A percentile compares a stretch with the other conserved stretches of the same genome.
phyloP scores from a whole-genome alignment of 2,329 filamentous ascomycete species.

The Neocatenulostroma microsporum region DNA sequence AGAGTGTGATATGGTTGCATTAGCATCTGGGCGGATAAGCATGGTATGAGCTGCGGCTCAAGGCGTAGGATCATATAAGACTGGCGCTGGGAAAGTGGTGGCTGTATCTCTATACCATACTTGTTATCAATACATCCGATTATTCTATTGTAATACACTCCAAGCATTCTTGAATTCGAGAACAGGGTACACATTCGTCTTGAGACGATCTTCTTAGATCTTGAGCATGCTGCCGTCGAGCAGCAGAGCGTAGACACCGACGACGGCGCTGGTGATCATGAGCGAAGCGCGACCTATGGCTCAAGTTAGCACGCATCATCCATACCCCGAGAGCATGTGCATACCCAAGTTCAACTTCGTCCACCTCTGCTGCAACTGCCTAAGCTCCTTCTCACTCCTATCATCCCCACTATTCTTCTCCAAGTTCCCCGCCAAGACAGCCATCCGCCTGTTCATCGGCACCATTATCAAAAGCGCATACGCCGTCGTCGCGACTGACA shows the following conservation, averaged over 20 bases:
- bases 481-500: slow-evolving; percentile 23
- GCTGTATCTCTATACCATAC: too few relatives aligned
- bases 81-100: too few relatives aligned
- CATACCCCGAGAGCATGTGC: slow-evolving; percentile 3
- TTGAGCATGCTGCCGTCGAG: slow-evolving; percentile 9
- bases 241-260: slow-evolving; percentile 12
- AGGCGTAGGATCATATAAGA: too few relatives aligned
- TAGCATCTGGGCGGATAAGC: too few relatives aligned
- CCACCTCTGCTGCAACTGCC: slow-evolving; percentile 23
- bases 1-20: too few relatives aligned
- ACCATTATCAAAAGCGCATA: slow-evolving; percentile 26
- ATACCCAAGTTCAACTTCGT: slow-evolving; percentile 21
- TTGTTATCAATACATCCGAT: too few relatives aligned
- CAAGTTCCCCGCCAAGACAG: slow-evolving; percentile 16
- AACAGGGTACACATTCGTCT: too few relatives aligned
- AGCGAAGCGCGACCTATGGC: slow-evolving; percentile 9
- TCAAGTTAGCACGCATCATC: slow-evolving; percentile 1
- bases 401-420: slow-evolving; percentile 18
- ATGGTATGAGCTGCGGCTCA: too few relatives aligned
- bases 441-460: slow-evolving; percentile 26
- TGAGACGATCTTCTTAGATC: too few relatives aligned
- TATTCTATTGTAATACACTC: too few relatives aligned
- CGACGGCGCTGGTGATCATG: slow-evolving; percentile 12
- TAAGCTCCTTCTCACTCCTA: slow-evolving; percentile 23
- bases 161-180: too few relatives aligned